These are phyloP conservation scores for Nemania bipapillata DNA, from an alignment of 2,329 filamentous ascomycete genomes.

Conservation along the genomic window DNA sequence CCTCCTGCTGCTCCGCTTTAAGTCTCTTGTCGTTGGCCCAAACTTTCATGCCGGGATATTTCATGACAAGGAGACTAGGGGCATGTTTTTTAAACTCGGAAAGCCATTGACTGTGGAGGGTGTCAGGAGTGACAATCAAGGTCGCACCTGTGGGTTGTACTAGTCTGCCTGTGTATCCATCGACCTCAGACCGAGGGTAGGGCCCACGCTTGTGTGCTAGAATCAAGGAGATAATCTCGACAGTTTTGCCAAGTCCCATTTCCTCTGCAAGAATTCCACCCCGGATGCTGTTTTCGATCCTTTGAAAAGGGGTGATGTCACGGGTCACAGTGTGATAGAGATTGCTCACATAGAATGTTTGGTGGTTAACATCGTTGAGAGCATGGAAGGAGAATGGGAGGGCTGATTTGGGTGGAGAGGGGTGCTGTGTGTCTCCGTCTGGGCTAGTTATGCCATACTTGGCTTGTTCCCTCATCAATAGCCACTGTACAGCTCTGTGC, in stretches of 20 bases:
- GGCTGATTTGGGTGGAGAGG: slow-evolving; percentile 31
- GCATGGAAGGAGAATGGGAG: slow-evolving; percentile 59
- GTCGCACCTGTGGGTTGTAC: slow-evolving; percentile 66
- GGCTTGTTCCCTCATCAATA: slow-evolving; percentile 73
- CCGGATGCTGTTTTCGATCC: slow-evolving; percentile 56
- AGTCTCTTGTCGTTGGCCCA: slow-evolving; percentile 32
- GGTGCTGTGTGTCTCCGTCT: slow-evolving; percentile 36
- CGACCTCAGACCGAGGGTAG: slow-evolving; percentile 40
- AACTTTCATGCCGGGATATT: slow-evolving; percentile 64
- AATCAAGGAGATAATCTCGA: slow-evolving; percentile 79
- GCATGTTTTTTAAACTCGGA: slow-evolving; percentile 69
- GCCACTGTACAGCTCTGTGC: slow-evolving; percentile 74
- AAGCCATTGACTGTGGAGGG: slow-evolving; percentile 70
- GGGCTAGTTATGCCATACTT: slow-evolving; percentile 54
- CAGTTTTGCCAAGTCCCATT: slow-evolving; percentile 84
- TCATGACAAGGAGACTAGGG: slow-evolving; percentile 65
- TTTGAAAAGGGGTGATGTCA: slow-evolving; percentile 59
- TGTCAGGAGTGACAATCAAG: slow-evolving; percentile 69
- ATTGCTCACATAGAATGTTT: slow-evolving; percentile 60
- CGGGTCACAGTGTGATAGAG: slow-evolving; percentile 69
- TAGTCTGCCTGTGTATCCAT: slow-evolving; percentile 56
- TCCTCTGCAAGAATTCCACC: slow-evolving; percentile 80
- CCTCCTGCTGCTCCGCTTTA: slow-evolving; percentile 29
- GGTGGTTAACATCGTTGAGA: slow-evolving; percentile 59
- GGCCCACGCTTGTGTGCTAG: slow-evolving; percentile 65